Percentiles rank a stretch among this genome's conserved stretches.
phyloP scores from a whole-genome alignment of 352 stramenopile genomes.

The Phytophthora hibernalis region DNA sequence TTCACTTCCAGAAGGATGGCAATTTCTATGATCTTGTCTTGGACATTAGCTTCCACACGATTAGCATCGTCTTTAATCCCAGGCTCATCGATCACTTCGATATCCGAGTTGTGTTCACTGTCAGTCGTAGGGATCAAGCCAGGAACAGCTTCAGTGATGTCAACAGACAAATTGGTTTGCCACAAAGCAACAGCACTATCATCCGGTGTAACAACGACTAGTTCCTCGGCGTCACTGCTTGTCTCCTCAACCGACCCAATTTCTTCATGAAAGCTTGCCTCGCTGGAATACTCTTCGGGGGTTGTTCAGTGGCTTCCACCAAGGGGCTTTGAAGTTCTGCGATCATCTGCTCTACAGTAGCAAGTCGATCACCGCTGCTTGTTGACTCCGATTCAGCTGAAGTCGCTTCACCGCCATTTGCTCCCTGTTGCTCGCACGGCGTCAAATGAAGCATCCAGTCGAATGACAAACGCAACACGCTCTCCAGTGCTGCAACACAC shows the following conservation, averaged over 20 bases:
- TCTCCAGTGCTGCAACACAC: slow-evolving; percentile 30
- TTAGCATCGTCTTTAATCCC: not conserved
- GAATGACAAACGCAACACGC: slow-evolving; percentile 39
- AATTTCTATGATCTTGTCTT: not conserved
- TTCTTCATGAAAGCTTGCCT: not conserved
- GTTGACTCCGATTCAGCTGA: not conserved
- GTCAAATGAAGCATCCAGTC: slow-evolving; percentile 49
- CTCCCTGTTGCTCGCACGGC: slow-evolving; percentile 22
- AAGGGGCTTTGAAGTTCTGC: slow-evolving; percentile 16
- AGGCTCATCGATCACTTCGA: not conserved
- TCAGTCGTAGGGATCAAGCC: not conserved
- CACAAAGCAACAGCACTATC: not conserved
- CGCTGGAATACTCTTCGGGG: not conserved
- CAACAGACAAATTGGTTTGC: not conserved
- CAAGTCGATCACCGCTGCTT: slow-evolving; percentile 23
- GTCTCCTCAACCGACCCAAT: not conserved
- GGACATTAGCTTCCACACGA: not conserved
- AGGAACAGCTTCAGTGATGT: not conserved
- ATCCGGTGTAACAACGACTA: not conserved
- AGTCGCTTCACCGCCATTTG: not conserved
- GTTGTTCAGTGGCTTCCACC: not conserved
- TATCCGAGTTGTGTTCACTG: not conserved
- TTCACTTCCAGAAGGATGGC: not conserved
- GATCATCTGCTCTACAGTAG: slow-evolving; percentile 36
- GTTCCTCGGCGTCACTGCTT: not conserved